Evolutionary conservation across 176 grass and related monocot genomes (phyloP), one percentile per base, ranked within the genome.

Genomic region (Ananas comosus): DNA sequence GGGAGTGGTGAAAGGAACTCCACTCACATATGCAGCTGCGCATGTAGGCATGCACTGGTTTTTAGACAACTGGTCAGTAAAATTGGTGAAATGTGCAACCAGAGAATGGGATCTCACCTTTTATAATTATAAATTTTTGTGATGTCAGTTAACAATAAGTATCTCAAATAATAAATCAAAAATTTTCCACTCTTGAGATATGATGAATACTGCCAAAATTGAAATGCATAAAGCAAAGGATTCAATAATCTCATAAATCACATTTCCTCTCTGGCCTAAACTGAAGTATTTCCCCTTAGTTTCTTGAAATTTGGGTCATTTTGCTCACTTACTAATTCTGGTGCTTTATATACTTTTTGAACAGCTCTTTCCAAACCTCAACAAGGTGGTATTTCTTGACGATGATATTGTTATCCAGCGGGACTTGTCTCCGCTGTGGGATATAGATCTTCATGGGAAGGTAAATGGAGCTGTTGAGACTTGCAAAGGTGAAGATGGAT

Each of bases 381-480:
- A 85, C 79, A 96, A 96, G 76, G 89, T 96, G 13, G 67, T 96
- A 64, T 96, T 96, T 86, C 86, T 96, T 78, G 93, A 96, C 76
- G 93, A 96, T 27, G 93, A 96, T 13, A 71, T 96, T 51, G 93
- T 92, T 72, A 79, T 96, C 66, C 93, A 92, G 61, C 83, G 59
- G 68, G 88, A 96, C 79, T 70, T 96, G 25, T 79, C 83, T 49
- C 73, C 79, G 68, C 79, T 96, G 48, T 96, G 88, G 86, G 86
- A 89, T 51, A 89, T 96, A 57, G 76, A 96, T 88, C 89, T 96
- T 77, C 48, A 50, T 87, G 86, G 86, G 53, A 96, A 92, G 64
- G 89, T 96, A 72, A 96, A 96, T 87, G 93, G 93, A 25, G 93
- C 93, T 78, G 89, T 96, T 64, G 88, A 90, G 81, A 96, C 93